Conservation (phyloP, 164 flowering plant species). For the Brasenia schreberi region DNA sequence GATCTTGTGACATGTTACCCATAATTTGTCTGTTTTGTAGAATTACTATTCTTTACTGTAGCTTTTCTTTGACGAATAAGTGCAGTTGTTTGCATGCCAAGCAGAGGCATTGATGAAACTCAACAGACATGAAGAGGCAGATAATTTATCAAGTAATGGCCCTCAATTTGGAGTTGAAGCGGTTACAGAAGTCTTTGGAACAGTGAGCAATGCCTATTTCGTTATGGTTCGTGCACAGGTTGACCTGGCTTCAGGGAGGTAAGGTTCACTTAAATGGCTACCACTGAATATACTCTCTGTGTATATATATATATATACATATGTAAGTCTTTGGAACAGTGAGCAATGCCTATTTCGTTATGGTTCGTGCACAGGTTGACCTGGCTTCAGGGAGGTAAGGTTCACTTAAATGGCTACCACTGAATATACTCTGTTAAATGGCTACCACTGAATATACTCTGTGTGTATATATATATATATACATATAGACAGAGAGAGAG, state of each 20-base stretch:
- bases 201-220: constrained; percentile 16
- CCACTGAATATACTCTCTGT: too few relatives aligned
- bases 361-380: constrained; percentile 44
- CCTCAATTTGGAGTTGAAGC: constrained; percentile 27
- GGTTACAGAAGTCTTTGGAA: constrained; percentile 38
- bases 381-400: constrained; percentile 68
- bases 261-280: constrained; percentile 2
- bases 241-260: constrained; percentile 72
- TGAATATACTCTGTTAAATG: too few relatives aligned
- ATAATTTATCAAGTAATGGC: constrained; percentile 16
- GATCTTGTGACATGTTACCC: too few relatives aligned
- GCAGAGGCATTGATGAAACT: constrained; percentile 71
- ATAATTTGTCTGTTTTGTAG: too few relatives aligned
- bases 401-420: neutral
- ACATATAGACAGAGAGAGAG: neutral
- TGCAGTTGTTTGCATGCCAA: constrained; percentile 47
- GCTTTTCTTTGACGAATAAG: too few relatives aligned
- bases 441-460: too few relatives aligned
- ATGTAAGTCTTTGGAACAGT: constrained; percentile 32
- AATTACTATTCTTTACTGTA: too few relatives aligned
- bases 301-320: too few relatives aligned
- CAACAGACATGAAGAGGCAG: constrained; percentile 60
- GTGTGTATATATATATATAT: neutral
- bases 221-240: constrained; percentile 40
- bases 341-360: constrained; percentile 17